phyloP scores from a whole-genome alignment of 2,329 filamentous ascomycete genomes.

The Pseudogymnoascus sp. region DNA sequence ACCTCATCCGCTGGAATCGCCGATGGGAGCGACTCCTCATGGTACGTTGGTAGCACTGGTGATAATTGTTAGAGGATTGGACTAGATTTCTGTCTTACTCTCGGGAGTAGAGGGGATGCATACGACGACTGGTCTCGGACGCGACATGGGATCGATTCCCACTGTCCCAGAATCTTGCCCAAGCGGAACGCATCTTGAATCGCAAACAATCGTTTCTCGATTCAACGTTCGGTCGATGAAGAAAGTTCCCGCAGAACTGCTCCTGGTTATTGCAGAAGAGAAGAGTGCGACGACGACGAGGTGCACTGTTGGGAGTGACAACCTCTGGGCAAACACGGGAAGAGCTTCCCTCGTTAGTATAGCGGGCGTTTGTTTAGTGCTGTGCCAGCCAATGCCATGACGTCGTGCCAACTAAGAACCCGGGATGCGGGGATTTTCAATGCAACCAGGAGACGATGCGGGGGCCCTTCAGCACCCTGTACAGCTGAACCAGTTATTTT shows the following conservation, averaged over 20 bases:
- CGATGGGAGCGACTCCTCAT: slow-evolving; percentile 50
- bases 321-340: neutral
- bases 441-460: neutral
- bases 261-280: neutral
- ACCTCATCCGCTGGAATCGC: slow-evolving; percentile 71
- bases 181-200: neutral
- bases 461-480: neutral
- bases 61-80: neutral
- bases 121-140: slow-evolving; percentile 1
- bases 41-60: slow-evolving; percentile 58
- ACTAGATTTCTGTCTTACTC: neutral
- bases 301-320: neutral
- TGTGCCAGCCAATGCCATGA: neutral
- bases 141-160: slow-evolving; percentile 4
- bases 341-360: neutral
- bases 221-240: neutral
- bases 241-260: neutral
- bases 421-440: neutral
- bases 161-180: neutral
- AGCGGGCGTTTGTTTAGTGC: neutral
- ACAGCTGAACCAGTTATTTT: neutral
- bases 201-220: neutral
- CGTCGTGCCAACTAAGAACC: neutral
- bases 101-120: neutral
- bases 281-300: neutral